Evolutionary conservation across 768 basidiomycete genomes (phyloP).

Genomic region (Asterophora lycoperdoides): DNA sequence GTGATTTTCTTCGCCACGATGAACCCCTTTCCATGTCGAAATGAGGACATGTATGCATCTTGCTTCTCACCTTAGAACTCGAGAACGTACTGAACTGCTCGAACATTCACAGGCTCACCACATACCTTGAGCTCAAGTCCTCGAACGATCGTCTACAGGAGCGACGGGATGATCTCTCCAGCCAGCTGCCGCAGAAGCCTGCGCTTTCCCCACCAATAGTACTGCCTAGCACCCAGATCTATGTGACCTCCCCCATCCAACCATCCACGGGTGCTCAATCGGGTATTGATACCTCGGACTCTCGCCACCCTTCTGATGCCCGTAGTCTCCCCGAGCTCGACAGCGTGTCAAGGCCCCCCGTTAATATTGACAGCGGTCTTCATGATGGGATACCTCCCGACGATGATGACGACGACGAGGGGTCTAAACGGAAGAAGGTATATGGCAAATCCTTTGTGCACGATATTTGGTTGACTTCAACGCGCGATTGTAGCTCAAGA

Average conservation of each 20-base stretch:
- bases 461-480: neutral
- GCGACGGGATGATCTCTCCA: slow-evolving; percentile 44
- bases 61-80: neutral
- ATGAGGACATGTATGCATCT: slow-evolving; percentile 54
- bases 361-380: neutral
- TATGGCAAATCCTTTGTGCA: slow-evolving; percentile 7
- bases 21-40: slow-evolving; percentile 73
- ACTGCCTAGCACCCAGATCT: slow-evolving; percentile 28
- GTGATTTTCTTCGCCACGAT: slow-evolving; percentile 73
- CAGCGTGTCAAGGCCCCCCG: slow-evolving; percentile 5
- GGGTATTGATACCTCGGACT: slow-evolving; percentile 8
- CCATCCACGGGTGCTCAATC: neutral
- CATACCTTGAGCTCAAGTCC: slow-evolving; percentile 77
- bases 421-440: slow-evolving; percentile 63
- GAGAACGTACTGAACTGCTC: neutral
- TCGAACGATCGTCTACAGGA: slow-evolving; percentile 81
- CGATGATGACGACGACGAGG: slow-evolving; percentile 49
- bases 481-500: slow-evolving; percentile 36
- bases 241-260: slow-evolving; percentile 32
- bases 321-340: slow-evolving; percentile 11
- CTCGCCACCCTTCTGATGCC: slow-evolving; percentile 7
- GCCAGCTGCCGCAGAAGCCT: slow-evolving; percentile 23
- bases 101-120: slow-evolving; percentile 49
- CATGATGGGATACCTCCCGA: slow-evolving; percentile 2
- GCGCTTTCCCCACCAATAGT: slow-evolving; percentile 21